Evolutionary conservation across 768 basidiomycete genomes (phyloP), one percentile per base, ranked within the genome.

Genomic region (Phanerodontia chrysosporium): DNA sequence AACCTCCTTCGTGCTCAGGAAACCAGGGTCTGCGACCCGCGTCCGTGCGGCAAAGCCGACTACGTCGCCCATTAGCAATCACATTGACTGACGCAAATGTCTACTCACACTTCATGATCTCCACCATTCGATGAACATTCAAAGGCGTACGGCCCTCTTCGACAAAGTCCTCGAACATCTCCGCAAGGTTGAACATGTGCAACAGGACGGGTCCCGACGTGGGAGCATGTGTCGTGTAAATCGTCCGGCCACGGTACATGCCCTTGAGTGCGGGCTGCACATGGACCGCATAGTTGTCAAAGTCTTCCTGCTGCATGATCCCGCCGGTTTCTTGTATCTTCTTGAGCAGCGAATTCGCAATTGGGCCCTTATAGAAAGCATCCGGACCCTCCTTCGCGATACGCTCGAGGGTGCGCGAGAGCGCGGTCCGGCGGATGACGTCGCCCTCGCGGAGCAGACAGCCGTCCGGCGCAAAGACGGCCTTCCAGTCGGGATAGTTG

Each of bases 121-220:
- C 97, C 14, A 98, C 77, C 4, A 91, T 69, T 48, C 95, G 80
- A 70, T 98, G 97, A 2, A 83, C 77, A 62, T 85, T 89, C 16
- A 92, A 69, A 0, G 79, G 77, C n/a, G 79, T 85, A 62, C 77
- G 71, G 46, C 83, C 83, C 27, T 71, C 73, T 25, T 75, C 73
- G 18, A 79, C 63, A 32, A 82, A 72, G 36, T 78, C 66, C 53
- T 79, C 74, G 66, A 82, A 98, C n/a, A 80, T 78, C 68, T 97
- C 95, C 48, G 96, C 74, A 21, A 95, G 70, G 68, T 98, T 97
- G n/a, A 98, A 75, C 80, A 98, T 89, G 68, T 93, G 89, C 42
- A 97, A 74, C 44, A 98, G 75, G n/a, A 90, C 91, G 7, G 91
- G 87, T 5, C 96, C 95, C 12, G 89, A 89, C 9, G 89, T 86